These are phyloP conservation scores for Ricinus communis DNA, from an alignment of 345 rosid species.

Conservation along the genomic window DNA sequence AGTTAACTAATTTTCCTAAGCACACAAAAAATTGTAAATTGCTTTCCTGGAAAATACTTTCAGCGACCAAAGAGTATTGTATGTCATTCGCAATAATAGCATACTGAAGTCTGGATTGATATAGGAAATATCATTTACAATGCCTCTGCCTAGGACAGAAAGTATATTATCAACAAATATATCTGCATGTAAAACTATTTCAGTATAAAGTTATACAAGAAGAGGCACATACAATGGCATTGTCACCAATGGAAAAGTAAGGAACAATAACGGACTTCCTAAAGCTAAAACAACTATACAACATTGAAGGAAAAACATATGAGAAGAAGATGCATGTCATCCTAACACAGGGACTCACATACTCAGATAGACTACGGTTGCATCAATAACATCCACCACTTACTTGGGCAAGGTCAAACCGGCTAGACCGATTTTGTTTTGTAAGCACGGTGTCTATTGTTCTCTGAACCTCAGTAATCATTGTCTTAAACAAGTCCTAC, in stretches of 20 bases:
- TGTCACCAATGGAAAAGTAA: not conserved
- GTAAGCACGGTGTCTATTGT: conserved; percentile 40
- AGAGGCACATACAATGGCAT: not conserved
- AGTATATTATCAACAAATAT: not conserved
- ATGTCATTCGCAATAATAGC: not conserved
- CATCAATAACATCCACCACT: conserved; percentile 19
- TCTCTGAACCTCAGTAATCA: conserved; percentile 56
- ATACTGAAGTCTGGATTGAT: not conserved
- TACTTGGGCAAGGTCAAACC: conserved; percentile 63
- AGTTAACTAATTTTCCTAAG: too few relatives aligned
- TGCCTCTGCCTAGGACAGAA: not conserved
- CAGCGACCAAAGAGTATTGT: too few relatives aligned
- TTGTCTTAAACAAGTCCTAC: conserved; percentile 90
- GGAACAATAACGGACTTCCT: not conserved
- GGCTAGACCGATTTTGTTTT: conserved; percentile 54
- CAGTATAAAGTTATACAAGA: not conserved
- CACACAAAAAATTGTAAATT: too few relatives aligned
- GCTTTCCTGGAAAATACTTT: too few relatives aligned
- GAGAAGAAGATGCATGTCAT: not conserved
- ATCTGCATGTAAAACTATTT: not conserved
- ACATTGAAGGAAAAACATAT: not conserved
- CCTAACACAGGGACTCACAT: not conserved
- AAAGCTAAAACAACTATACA: not conserved
- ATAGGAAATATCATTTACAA: not conserved
- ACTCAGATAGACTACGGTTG: not conserved